Percentiles rank a stretch among this genome's conserved stretches.
Conservation (phyloP, 164 flowering plant genomes). For the Vitis rupestris region DNA sequence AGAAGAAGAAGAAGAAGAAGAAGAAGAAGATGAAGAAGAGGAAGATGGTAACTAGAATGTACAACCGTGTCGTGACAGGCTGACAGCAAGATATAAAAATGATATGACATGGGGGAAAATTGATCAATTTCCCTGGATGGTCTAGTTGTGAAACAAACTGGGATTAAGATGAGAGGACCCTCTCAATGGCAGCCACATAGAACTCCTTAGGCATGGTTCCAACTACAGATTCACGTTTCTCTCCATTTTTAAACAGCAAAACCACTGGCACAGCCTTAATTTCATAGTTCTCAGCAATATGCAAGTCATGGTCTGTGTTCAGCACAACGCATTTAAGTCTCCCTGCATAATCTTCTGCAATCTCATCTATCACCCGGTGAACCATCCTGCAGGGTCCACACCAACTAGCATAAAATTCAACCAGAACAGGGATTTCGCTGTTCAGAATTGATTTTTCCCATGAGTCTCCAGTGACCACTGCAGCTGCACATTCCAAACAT, state of each 20-base stretch:
- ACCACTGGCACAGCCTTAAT: slow-evolving; percentile 85
- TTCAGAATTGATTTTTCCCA: slow-evolving; percentile 62
- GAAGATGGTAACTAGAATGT: no score
- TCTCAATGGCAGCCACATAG: slow-evolving; percentile 72
- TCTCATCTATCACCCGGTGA: slow-evolving; percentile 79
- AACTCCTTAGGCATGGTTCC: slow-evolving; percentile 93
- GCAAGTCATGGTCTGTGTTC: slow-evolving; percentile 56
- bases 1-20: no score
- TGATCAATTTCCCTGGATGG: neutral
- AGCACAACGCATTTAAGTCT: slow-evolving; percentile 63
- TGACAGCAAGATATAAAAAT: neutral
- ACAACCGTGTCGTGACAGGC: no score
- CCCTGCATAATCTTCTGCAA: slow-evolving; percentile 69
- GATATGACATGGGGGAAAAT: neutral
- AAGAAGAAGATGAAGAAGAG: no score
- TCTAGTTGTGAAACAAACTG: neutral
- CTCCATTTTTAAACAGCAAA: slow-evolving; percentile 75
- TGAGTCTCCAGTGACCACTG: slow-evolving; percentile 56
- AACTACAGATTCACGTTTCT: slow-evolving; percentile 54
- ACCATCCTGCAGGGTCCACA: slow-evolving; percentile 98
- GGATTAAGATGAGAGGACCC: slow-evolving; percentile 40
- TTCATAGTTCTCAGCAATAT: slow-evolving; percentile 60
- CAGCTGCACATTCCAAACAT: slow-evolving; percentile 45
- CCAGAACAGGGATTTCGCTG: slow-evolving; percentile 72
- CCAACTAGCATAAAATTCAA: slow-evolving; percentile 88